phyloP scores from a whole-genome alignment of 495 filamentous ascomycete genomes.

The Lepidopterella palustris region DNA sequence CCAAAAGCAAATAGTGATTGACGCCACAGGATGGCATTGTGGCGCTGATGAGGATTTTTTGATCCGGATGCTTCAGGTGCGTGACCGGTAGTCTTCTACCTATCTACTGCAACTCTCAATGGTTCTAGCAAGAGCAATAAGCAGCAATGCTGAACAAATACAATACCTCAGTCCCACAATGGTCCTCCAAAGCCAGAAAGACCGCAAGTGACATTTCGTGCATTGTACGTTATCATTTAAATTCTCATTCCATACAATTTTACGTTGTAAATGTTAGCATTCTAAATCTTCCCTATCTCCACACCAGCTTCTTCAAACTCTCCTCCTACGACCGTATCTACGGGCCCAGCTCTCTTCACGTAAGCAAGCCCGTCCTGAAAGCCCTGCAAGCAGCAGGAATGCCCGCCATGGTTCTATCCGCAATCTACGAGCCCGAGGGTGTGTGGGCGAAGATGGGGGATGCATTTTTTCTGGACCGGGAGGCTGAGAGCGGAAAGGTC shows the following conservation, averaged over 20 bases:
- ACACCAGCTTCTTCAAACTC: conserved; percentile 12
- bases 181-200: neutral
- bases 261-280: neutral
- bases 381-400: conserved; percentile 10
- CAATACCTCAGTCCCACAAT: neutral
- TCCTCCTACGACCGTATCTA: neutral
- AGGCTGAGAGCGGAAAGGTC: neutral
- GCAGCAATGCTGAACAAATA: neutral
- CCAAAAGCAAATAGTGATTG: neutral
- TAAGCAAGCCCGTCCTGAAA: neutral
- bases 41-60: neutral
- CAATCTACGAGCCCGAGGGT: conserved; percentile 2
- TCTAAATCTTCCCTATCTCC: conserved; percentile 1
- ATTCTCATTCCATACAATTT: neutral
- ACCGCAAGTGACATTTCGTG: neutral
- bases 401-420: neutral
- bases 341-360: neutral
- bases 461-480: neutral
- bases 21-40: neutral
- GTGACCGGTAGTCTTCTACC: too few relatives aligned
- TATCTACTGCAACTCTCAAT: neutral
- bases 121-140: neutral
- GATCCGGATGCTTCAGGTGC: neutral
- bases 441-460: conserved; percentile 16
- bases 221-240: neutral